Conservation (phyloP, 2,329 filamentous ascomycete species). For the Colletotrichum aenigma region DNA sequence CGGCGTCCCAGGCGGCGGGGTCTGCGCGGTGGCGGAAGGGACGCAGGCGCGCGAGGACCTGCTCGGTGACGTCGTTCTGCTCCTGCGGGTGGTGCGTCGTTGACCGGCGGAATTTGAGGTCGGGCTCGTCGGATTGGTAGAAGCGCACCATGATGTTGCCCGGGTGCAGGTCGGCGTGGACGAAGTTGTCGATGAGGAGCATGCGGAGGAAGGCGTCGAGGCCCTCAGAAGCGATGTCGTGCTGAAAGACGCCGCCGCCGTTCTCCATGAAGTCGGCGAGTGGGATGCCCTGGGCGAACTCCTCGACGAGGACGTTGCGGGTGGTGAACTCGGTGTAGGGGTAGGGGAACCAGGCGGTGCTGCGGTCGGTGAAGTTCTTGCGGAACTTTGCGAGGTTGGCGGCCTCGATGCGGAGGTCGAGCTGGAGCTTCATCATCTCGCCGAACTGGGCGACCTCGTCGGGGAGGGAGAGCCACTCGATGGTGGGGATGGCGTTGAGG, state of each 20-base stretch:
- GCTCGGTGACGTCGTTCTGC: constrained; percentile 80
- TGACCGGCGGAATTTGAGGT: constrained; percentile 48
- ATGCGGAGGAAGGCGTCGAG: constrained; percentile 96
- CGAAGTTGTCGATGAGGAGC: constrained; percentile 96
- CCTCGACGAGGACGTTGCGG: constrained; percentile 89
- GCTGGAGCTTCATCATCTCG: constrained; percentile 98
- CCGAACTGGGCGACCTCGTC: constrained; percentile 95
- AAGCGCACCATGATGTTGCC: constrained; percentile 99
- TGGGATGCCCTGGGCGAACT: constrained; percentile 94
- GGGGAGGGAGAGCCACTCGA: constrained; percentile 95
- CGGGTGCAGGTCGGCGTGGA: constrained; percentile 94
- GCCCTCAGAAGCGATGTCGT: constrained; percentile 93
- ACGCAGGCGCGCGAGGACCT: constrained; percentile 79
- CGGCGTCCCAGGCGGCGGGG: constrained; percentile 71
- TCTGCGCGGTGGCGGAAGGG: constrained; percentile 71
- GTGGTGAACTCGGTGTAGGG: constrained; percentile 94
- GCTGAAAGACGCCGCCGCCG: constrained; percentile 89
- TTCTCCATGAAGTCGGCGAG: constrained; percentile 89
- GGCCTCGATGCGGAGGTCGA: constrained; percentile 93
- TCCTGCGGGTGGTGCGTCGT: constrained; percentile 39
- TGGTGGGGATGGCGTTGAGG: constrained; percentile 88
- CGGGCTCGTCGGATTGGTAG: constrained; percentile 79
- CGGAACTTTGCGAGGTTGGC: constrained; percentile 89
- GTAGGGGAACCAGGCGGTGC: constrained; percentile 96
- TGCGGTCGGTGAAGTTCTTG: constrained; percentile 85